These are phyloP conservation scores for Leucocoprinus sp. DNA, from an alignment of 768 basidiomycete species.

Conservation along the genomic window DNA sequence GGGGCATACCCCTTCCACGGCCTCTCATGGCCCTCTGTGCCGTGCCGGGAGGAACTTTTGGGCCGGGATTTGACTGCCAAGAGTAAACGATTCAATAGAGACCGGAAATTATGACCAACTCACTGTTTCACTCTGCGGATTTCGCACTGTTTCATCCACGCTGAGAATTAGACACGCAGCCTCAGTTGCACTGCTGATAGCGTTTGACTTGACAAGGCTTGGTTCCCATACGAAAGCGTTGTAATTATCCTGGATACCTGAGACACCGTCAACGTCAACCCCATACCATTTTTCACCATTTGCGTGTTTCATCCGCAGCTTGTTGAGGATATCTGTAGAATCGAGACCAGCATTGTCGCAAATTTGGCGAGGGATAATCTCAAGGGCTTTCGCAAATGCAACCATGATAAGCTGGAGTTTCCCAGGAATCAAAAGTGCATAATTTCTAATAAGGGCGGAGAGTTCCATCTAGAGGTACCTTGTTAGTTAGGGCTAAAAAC, in stretches of 20 bases:
- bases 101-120: constrained; percentile 22
- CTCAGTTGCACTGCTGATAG: constrained; percentile 90
- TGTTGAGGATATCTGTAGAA: constrained; percentile 95
- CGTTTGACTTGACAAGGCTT: constrained; percentile 89
- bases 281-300: constrained; percentile 85
- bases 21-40: constrained; percentile 82
- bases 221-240: constrained; percentile 99
- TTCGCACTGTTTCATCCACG: constrained; percentile 95
- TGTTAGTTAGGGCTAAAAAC: constrained; percentile 1
- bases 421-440: constrained; percentile 89
- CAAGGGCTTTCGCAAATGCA: constrained; percentile 95
- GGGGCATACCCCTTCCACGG: constrained; percentile 74
- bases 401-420: constrained; percentile 90
- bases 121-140: constrained; percentile 91
- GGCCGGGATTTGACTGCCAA: constrained; percentile 69
- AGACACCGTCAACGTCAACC: constrained; percentile 85
- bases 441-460: constrained; percentile 86
- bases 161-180: constrained; percentile 94
- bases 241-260: constrained; percentile 93
- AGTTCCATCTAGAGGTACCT: constrained; percentile 80
- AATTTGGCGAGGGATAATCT: constrained; percentile 96
- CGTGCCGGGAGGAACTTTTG: constrained; percentile 85
- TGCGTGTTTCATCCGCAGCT: constrained; percentile 94
- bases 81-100: constrained; percentile 15
- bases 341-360: constrained; percentile 98